phyloP scores from a whole-genome alignment of 352 stramenopile genomes.

The Pythium scleroteichum region DNA sequence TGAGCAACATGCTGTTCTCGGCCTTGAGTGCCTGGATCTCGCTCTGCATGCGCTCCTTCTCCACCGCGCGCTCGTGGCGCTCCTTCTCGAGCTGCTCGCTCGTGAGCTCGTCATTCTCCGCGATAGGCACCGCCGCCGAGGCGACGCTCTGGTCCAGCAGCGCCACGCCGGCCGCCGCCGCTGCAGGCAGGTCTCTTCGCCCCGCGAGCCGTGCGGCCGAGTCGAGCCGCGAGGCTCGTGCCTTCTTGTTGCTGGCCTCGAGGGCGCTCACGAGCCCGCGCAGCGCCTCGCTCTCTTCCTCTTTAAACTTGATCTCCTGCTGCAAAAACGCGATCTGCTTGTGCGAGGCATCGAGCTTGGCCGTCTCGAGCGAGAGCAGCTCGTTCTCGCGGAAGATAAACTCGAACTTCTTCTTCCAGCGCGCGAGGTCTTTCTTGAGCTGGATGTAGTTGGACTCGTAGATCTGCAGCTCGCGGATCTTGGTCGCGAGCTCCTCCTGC shows the following conservation, averaged over 20 bases:
- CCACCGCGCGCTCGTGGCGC: slow-evolving; percentile 37
- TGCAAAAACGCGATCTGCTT: slow-evolving; percentile 85
- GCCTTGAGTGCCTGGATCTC: slow-evolving; percentile 68
- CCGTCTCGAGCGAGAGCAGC: slow-evolving; percentile 78
- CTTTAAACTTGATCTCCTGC: slow-evolving; percentile 86
- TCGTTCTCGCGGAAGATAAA: slow-evolving; percentile 88
- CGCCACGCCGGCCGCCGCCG: slow-evolving; percentile 30
- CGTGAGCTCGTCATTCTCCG: neutral
- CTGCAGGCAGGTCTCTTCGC: slow-evolving; percentile 26
- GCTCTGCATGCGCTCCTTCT: slow-evolving; percentile 44
- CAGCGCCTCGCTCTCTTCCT: slow-evolving; percentile 76
- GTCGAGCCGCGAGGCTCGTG: slow-evolving; percentile 64
- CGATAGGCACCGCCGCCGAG: slow-evolving; percentile 1
- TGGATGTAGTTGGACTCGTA: slow-evolving; percentile 80
- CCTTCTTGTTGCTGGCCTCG: slow-evolving; percentile 82
- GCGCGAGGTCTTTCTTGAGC: slow-evolving; percentile 72
- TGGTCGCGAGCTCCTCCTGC: slow-evolving; percentile 76
- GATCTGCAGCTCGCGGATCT: slow-evolving; percentile 81
- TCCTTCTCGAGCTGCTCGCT: slow-evolving; percentile 43
- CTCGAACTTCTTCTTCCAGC: slow-evolving; percentile 90
- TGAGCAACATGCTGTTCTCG: slow-evolving; percentile 72
- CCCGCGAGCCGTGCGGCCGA: slow-evolving; percentile 39
- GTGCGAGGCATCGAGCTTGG: slow-evolving; percentile 80
- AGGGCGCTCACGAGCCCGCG: slow-evolving; percentile 70
- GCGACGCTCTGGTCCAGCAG: slow-evolving; percentile 32